Percentiles rank a stretch among this genome's conserved stretches.
Evolutionary conservation across 1,139 yeast genomes (phyloP).

Genomic region (Hemisphaericaspora lyxosophila): DNA sequence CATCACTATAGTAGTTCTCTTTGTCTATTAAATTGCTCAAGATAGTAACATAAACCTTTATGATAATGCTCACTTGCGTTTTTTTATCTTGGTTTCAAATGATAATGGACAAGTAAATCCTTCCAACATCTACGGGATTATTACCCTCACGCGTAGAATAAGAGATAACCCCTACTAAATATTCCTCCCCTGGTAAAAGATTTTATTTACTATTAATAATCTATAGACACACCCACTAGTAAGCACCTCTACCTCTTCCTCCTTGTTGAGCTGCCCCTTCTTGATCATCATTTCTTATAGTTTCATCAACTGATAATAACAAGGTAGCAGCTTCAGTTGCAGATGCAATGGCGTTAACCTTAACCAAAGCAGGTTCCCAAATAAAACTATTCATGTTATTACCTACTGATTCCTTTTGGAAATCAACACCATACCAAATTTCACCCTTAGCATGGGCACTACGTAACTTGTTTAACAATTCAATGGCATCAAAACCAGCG

Average conservation of each 20-base stretch:
- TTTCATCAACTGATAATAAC: constrained; percentile 91
- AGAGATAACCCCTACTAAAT: too few species aligned
- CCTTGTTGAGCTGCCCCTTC: constrained; percentile 48
- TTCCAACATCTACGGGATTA: too few species aligned
- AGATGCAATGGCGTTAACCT: constrained; percentile 87
- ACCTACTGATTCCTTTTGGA: constrained; percentile 77
- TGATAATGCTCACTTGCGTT: too few species aligned
- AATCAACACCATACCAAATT: constrained; percentile 88
- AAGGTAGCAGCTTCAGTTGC: constrained; percentile 98
- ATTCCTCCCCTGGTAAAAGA: too few species aligned
- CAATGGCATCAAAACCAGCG: constrained; percentile 97
- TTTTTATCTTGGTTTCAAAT: too few species aligned
- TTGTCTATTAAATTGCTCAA: too few species aligned
- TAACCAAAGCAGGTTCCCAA: constrained; percentile 98
- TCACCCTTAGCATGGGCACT: constrained; percentile 95
- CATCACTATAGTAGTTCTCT: too few species aligned
- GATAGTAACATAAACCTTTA: too few species aligned
- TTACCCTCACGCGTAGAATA: too few species aligned
- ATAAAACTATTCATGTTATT: constrained; percentile 84
- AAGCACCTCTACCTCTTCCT: constrained; percentile 67
- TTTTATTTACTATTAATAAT: too few species aligned
- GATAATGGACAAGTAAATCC: too few species aligned
- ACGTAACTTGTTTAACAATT: constrained; percentile 82
- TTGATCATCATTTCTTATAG: constrained; percentile 75
- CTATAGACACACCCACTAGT: constrained; percentile 14